phyloP scores from a whole-genome alignment of 169 alveolate species.

The Theileria annulata region DNA sequence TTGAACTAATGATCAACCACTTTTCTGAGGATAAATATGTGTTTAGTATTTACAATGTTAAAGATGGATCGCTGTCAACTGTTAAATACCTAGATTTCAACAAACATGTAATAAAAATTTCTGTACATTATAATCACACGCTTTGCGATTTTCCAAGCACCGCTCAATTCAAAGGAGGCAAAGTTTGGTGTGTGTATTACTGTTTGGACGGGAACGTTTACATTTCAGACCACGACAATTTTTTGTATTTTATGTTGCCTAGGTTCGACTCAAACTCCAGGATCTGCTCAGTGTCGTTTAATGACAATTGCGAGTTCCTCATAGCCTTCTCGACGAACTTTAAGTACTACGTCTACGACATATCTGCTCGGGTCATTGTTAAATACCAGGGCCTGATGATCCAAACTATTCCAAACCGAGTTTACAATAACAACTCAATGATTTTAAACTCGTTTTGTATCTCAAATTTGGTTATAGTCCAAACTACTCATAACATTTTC shows the following conservation, averaged over 20 bases:
- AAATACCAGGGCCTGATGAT: slow-evolving; percentile 49
- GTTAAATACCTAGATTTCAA: slow-evolving; percentile 15
- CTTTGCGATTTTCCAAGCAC: background rate
- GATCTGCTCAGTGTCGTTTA: slow-evolving; percentile 25
- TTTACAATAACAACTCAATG: slow-evolving; percentile 41
- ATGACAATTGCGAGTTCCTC: slow-evolving; percentile 51
- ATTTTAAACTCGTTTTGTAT: slow-evolving; percentile 46
- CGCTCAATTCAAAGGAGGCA: background rate
- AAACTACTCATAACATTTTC: slow-evolving; percentile 50
- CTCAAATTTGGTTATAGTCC: slow-evolving; percentile 45
- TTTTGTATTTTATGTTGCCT: slow-evolving; percentile 40
- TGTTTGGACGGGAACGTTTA: slow-evolving; percentile 50
- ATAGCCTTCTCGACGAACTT: slow-evolving; percentile 57
- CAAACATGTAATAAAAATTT: slow-evolving; percentile 5
- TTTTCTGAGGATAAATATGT: background rate
- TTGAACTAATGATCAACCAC: slow-evolving; percentile 40
- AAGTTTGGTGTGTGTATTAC: slow-evolving; percentile 22
- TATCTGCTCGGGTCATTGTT: slow-evolving; percentile 19
- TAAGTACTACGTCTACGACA: slow-evolving; percentile 50
- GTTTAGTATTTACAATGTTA: slow-evolving; percentile 1
- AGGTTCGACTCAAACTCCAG: slow-evolving; percentile 43
- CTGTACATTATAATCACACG: background rate
- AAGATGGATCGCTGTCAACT: background rate
- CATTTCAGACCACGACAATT: slow-evolving; percentile 36
- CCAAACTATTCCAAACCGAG: slow-evolving; percentile 38